Base-by-base conservation (phyloP, 2,329 filamentous ascomycete genomes). In the Boeremia lycopersici region DNA sequence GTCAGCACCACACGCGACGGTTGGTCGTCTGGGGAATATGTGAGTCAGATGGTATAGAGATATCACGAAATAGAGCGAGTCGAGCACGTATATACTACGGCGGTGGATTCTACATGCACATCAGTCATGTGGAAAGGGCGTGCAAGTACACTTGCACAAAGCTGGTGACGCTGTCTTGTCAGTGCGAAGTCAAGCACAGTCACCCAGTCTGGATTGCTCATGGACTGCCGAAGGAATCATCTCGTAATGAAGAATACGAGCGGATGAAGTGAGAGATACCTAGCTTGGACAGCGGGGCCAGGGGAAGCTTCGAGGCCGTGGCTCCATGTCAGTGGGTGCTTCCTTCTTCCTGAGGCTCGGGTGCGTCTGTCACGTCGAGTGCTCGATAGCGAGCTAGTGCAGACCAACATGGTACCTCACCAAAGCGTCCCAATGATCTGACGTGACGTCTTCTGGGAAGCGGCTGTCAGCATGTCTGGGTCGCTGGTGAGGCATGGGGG, bases 191-290 rank as follows among this genome's bases (percentile, higher is more conserved):
- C n/a, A 17, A 41, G 41, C 40, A 49, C 45, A 45, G 45, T 41
- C 51, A 17, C 6, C 11, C 5, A 45, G 45, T 35, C 45, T 45
- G 46, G 39, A 35, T 35, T 15, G 2, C 15, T 23, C 23, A n/a
- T 9, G 35, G 35, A 36, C 15, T 31, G 35, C 25, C 34, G 25
- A 33, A 30, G 19, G 25, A 26, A 30, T 40, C 40, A 46, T 25
- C n/a, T 49, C 17, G 40, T 30, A 49, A 41, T 49, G 12, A 46
- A 25, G 13, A 33, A 55, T 49, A 55, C 52, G 52, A 49, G 29
- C 51, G n/a, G 31, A 25, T 53, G 49, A 47, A 43, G 30, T 36
- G 49, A 41, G 36, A 35, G 19, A 23, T 23, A 23, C 19, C 19
- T 40, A 25, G 15, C 28, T 26, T 31, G 31, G n/a, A 35, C n/a